phyloP scores from a whole-genome alignment of 2,329 filamentous ascomycete genomes.

The Ophiobolus disseminans region DNA sequence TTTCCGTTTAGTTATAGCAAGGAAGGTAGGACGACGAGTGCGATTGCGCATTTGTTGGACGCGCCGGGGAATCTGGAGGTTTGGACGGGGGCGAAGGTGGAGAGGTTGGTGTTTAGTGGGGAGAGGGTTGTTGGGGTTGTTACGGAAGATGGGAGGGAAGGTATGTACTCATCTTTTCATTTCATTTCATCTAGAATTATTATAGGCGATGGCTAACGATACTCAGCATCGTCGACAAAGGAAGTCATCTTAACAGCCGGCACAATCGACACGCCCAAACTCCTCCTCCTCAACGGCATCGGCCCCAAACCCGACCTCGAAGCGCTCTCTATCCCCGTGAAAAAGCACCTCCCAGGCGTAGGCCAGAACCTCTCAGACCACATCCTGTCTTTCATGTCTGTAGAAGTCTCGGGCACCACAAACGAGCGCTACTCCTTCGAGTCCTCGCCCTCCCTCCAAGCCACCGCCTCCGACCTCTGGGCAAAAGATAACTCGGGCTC shows the following conservation, averaged over 20 bases:
- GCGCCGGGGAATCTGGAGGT: constrained; percentile 61
- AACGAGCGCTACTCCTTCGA: constrained; percentile 53
- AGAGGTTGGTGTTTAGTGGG: constrained; percentile 36
- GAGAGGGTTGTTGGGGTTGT: constrained; percentile 38
- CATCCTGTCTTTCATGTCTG: constrained; percentile 54
- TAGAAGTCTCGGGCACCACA: constrained; percentile 46
- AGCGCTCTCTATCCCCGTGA: constrained; percentile 51
- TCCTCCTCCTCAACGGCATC: constrained; percentile 59
- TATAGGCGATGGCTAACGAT: neutral
- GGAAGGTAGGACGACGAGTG: constrained; percentile 44
- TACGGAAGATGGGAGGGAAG: constrained; percentile 36
- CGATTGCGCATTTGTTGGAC: constrained; percentile 46
- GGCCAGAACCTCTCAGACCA: constrained; percentile 58
- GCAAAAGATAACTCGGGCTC: constrained; percentile 43
- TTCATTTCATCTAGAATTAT: constrained; percentile 25
- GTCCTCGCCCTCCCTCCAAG: constrained; percentile 32
- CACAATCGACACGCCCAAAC: constrained; percentile 44
- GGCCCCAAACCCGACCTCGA: constrained; percentile 54
- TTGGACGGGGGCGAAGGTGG: constrained; percentile 57
- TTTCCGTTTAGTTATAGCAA: constrained; percentile 48
- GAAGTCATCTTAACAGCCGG: constrained; percentile 46
- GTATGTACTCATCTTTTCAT: constrained; percentile 23
- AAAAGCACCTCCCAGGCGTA: constrained; percentile 51
- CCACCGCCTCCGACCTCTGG: constrained; percentile 57
- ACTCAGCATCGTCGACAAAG: constrained; percentile 34